Evolutionary conservation across 805 yeast species (phyloP), one percentile per base, ranked within the genome.

Genomic region (Metschnikowia anglica): DNA sequence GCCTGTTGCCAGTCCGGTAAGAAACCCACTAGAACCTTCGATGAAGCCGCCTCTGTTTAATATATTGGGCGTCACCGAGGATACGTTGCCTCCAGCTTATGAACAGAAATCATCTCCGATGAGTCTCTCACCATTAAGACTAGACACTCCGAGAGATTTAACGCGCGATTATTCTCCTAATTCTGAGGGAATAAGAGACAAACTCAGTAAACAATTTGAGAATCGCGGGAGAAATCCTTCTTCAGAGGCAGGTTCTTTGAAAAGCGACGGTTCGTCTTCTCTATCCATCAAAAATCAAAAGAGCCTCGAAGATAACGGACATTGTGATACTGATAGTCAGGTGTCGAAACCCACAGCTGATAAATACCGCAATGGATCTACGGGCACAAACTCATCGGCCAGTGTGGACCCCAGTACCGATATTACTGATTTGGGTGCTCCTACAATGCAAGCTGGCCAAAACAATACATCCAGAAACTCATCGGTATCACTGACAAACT

Each of bases 21-120:
- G 44, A 16, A 23, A 19, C 13, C 34, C 48, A 3, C 36, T 34
- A 2, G 47, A 43, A 13, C 53, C 53, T 12, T 44, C 53, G 1
- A 30, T 26, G 6, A 46, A 48, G 5, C 55, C 55, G 2, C 53
- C 66, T 1, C 43, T 43, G 38, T 48, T 51, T 20, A 43, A 39
- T 10, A 33, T 36, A 4, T 29, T 40, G 13, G 51, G 48, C 8
- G 44, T 41, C 3, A 37, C 51, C 4, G 47, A 48, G 19, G 44
- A 46, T 4, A 40, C 52, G 4, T 38, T 52, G 18, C 56, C 56
- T 10, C 56, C 56, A 7, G 53, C 54, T 0, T 52, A 52, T 19
- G 46, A 38, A 20, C 31, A 28, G 10, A 38, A 40, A 12, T 29
- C 30, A 6, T 30, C 37, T 5, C 11, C 39, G 6, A 26, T 47